Base-by-base conservation (phyloP, 2,329 filamentous ascomycete species). In the Diplodia seriata region DNA sequence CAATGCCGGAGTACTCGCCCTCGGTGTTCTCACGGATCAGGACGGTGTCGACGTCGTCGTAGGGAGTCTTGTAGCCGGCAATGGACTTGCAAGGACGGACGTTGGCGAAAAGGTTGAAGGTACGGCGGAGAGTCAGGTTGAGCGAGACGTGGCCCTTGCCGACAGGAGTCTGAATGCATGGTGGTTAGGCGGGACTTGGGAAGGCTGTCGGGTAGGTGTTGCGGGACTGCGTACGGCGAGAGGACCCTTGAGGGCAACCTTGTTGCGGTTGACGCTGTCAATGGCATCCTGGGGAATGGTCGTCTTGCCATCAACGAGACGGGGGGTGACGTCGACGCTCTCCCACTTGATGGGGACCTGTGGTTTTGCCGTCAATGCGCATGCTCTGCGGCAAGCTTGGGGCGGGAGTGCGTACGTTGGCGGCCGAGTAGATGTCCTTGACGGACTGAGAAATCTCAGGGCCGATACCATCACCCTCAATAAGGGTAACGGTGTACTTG, bases 81-180 rank as follows among this genome's bases (percentile, higher is more conserved):
- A 99, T 93, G 72, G 93, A 97, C 79, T 93, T 92, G 89, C 96
- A 99, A 71, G 96, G 95, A 78, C 96, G 94, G 76, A 99, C 87
- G 86, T 99, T 99, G 85, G 95, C 96, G 83, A 99, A 99, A 77
- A 99, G 93, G 87, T 99, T 99, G 86, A 99, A 99, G 72, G 96
- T 99, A 79, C 95, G 91, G 80, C 95, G 94, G 77, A 99, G 93
- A 70, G 95, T 99, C 73, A 99, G 86, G 88, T 99, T 99, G 75
- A 99, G 92, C 69, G 95, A 98, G 81, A 99, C 94, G 85, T 99
- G 95, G 78, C 95, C 95, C 87, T 98, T 99, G 82, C 96, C 95
- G 77, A 99, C 89, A 72, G 95, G 95, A 3, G 95, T 99, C 88
- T 94, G 73, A 64, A 31, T 11, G 65, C 54, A 47, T 59, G 59